phyloP scores from a whole-genome alignment of 2,329 filamentous ascomycete genomes.

The Paramyrothecium roridum region DNA sequence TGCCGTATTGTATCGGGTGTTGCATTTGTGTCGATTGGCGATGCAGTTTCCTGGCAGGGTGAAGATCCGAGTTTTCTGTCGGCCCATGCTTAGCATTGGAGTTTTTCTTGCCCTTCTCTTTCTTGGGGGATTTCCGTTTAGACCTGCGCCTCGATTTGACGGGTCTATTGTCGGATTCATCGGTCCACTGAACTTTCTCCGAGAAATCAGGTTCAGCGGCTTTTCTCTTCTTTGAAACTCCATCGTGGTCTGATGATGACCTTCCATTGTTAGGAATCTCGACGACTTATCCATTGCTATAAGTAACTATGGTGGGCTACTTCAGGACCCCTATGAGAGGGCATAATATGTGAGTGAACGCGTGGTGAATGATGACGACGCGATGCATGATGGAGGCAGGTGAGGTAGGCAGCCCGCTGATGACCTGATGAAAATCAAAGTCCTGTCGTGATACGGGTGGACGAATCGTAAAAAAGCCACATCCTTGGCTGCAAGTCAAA shows the following conservation, averaged over 20 bases:
- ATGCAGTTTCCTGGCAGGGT: no score
- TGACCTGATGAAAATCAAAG: no score
- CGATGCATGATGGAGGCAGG: no score
- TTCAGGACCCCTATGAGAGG: no score
- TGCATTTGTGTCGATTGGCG: no score
- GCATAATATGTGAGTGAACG: no score
- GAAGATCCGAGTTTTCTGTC: conserved; percentile 29
- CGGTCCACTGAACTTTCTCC: conserved; percentile 51
- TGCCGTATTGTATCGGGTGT: no score
- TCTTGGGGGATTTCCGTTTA: conserved; percentile 24
- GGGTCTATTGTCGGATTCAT: conserved; percentile 60
- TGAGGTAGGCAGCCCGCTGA: no score
- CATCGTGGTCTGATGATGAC: conserved; percentile 14
- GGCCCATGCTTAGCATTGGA: conserved; percentile 20
- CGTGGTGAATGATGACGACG: no score
- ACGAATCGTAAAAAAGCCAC: no score
- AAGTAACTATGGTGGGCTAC: background rate
- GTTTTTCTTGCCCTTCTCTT: conserved; percentile 17
- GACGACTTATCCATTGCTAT: conserved; percentile 10
- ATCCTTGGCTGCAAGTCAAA: no score
- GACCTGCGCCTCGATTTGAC: conserved; percentile 38
- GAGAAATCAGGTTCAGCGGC: conserved; percentile 24
- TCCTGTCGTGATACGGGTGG: no score
- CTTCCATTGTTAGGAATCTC: conserved; percentile 21
- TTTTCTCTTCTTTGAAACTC: conserved; percentile 31